These are phyloP conservation scores for Paracoccidioides lutzii DNA, from an alignment of 2,329 filamentous ascomycete genomes.

Conservation along the genomic window DNA sequence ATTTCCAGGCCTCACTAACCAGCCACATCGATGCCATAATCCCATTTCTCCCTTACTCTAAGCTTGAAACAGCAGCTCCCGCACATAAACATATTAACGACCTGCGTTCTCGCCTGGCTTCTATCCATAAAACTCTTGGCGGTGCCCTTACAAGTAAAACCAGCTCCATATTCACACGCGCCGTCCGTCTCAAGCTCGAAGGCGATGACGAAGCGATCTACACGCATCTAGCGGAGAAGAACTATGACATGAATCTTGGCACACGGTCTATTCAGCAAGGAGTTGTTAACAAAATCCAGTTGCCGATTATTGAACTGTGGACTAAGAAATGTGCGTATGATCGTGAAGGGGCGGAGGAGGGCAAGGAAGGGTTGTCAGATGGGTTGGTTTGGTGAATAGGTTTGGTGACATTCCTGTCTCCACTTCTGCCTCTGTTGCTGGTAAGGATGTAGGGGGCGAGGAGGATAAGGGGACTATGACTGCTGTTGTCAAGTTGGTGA, in stretches of 20 bases:
- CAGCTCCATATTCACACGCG: neutral
- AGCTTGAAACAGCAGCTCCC: slow-evolving; percentile 29
- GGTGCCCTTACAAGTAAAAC: neutral
- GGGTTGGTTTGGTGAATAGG: neutral
- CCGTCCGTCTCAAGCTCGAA: neutral
- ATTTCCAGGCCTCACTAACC: slow-evolving; percentile 25
- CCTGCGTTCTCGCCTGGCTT: neutral
- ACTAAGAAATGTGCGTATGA: neutral
- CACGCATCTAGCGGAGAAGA: neutral
- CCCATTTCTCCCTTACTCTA: slow-evolving; percentile 33
- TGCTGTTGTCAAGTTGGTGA: neutral
- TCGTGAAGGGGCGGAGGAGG: neutral
- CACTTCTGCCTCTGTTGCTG: neutral
- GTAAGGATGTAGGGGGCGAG: neutral
- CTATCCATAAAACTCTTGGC: neutral
- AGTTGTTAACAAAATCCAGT: slow-evolving; percentile 4
- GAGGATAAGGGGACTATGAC: too few species aligned
- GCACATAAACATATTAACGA: slow-evolving; percentile 32
- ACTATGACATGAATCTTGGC: slow-evolving; percentile 5
- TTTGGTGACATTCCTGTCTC: too few species aligned
- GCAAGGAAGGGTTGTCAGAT: neutral
- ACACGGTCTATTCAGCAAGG: slow-evolving; percentile 7
- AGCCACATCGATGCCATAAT: slow-evolving; percentile 31
- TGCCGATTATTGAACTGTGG: slow-evolving; percentile 5
- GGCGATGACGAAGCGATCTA: slow-evolving; percentile 3